A percentile compares a stretch with the other conserved stretches of the same genome.
Evolutionary conservation across 2,329 filamentous ascomycete species (phyloP).

Genomic region (Juglanconis sp.): DNA sequence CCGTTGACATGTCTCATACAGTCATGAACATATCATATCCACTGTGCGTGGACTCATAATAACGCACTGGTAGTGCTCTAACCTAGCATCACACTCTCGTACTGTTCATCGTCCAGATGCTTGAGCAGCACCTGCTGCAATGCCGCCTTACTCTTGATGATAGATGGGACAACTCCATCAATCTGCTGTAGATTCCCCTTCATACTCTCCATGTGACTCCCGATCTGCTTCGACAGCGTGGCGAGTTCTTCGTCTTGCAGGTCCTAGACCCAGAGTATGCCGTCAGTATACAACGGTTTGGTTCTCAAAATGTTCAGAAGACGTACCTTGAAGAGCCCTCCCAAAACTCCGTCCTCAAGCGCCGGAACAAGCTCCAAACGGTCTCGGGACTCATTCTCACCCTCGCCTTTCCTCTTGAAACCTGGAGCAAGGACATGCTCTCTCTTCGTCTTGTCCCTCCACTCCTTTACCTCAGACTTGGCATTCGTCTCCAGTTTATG

Average conservation of each 20-base stretch:
- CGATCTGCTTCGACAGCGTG: constrained; percentile 45
- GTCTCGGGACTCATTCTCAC: constrained; percentile 6
- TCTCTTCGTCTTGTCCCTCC: constrained; percentile 47
- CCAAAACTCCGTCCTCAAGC: background rate
- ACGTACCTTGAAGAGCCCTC: constrained; percentile 30
- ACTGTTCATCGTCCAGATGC: constrained; percentile 41
- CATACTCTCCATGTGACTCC: constrained; percentile 56
- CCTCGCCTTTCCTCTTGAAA: constrained; percentile 15
- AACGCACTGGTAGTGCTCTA: background rate
- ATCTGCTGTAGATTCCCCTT: constrained; percentile 52
- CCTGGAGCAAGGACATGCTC: constrained; percentile 49
- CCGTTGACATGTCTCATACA: constrained; percentile 3
- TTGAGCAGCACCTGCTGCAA: constrained; percentile 46
- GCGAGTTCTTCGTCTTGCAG: constrained; percentile 41
- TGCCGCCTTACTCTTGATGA: constrained; percentile 45
- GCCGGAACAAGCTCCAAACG: constrained; percentile 20
- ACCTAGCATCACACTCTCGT: constrained; percentile 48
- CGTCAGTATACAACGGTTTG: background rate
- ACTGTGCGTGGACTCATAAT: constrained; percentile 10
- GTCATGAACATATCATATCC: background rate
- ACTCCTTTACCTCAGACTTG: constrained; percentile 48
- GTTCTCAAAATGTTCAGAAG: background rate
- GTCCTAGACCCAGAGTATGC: constrained; percentile 25
- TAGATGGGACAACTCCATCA: constrained; percentile 47
- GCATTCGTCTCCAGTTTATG: constrained; percentile 53